Conservation (phyloP, 2,329 filamentous ascomycete species). For the Magnaporthales sp. region DNA sequence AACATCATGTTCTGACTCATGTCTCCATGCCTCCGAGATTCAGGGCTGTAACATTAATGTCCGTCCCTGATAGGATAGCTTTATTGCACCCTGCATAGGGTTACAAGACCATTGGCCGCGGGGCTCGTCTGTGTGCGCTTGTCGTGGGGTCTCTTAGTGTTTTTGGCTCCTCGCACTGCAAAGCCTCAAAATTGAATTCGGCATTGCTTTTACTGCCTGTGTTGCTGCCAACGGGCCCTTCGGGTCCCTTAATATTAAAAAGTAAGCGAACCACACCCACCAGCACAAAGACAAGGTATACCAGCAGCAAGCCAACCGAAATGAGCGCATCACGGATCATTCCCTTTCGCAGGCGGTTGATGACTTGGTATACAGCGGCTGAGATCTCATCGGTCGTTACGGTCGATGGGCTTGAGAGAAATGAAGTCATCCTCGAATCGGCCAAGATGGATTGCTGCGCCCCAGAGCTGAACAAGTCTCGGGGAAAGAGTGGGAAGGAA, state of each 20-base stretch:
- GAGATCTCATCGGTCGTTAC: conserved; percentile 75
- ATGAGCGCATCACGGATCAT: conserved; percentile 76
- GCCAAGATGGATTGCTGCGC: conserved; percentile 53
- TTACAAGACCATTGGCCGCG: background rate
- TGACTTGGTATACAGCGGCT: conserved; percentile 62
- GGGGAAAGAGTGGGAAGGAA: conserved; percentile 56
- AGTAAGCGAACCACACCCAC: conserved; percentile 40
- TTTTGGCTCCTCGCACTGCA: background rate
- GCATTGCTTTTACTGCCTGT: background rate
- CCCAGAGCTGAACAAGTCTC: conserved; percentile 76
- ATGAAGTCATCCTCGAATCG: conserved; percentile 53
- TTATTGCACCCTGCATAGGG: background rate
- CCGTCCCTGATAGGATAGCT: background rate
- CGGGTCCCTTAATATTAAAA: conserved; percentile 4
- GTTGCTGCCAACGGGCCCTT: background rate
- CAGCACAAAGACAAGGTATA: conserved; percentile 60
- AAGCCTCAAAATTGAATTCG: background rate
- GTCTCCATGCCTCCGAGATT: background rate
- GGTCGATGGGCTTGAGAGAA: conserved; percentile 66
- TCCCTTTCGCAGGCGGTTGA: conserved; percentile 54
- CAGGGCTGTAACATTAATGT: background rate
- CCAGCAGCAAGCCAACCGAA: conserved; percentile 60
- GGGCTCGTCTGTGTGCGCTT: background rate
- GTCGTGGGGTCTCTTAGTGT: background rate
- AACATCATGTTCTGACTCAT: background rate